Evolutionary conservation across 2,329 filamentous ascomycete genomes (phyloP).

Genomic region (Alternaria consortialis): DNA sequence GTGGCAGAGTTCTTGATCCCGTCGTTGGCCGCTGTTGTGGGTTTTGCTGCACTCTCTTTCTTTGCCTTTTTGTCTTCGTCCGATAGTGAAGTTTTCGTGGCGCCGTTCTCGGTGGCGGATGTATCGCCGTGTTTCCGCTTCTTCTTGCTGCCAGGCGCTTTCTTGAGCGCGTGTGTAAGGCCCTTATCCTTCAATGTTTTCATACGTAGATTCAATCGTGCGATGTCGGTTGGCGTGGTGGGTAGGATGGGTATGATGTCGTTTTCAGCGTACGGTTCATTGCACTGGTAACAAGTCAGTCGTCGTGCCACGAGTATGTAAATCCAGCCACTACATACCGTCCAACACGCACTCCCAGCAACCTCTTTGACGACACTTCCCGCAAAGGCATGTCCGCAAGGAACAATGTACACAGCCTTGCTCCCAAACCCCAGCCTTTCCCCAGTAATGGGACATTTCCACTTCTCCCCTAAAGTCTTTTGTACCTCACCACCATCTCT

Average conservation of each 20-base stretch:
- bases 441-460: constrained; percentile 86
- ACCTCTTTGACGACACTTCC: constrained; percentile 86
- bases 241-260: constrained; percentile 88
- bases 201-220: constrained; percentile 70
- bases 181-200: constrained; percentile 75
- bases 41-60: constrained; percentile 22
- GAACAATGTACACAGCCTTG: constrained; percentile 88
- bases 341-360: constrained; percentile 68
- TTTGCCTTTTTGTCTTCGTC: constrained; percentile 35
- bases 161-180: constrained; percentile 88
- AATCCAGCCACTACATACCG: constrained; percentile 53
- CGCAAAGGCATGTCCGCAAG: constrained; percentile 94
- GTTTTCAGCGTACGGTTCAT: constrained; percentile 72
- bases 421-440: constrained; percentile 82
- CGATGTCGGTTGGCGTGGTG: constrained; percentile 73
- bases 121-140: constrained; percentile 71
- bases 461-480: constrained; percentile 65
- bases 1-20: constrained; percentile 90
- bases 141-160: constrained; percentile 71
- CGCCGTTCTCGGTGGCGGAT: constrained; percentile 10
- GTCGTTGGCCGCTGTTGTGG: constrained; percentile 35
- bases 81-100: constrained; percentile 25
- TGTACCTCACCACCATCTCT: constrained; percentile 43
- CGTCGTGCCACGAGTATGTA: not conserved
- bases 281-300: constrained; percentile 66